Percentiles rank a stretch among this genome's conserved stretches.
phyloP scores from a whole-genome alignment of 225 moss, liverwort and hornwort genomes.

The Marchantia paleacea region DNA sequence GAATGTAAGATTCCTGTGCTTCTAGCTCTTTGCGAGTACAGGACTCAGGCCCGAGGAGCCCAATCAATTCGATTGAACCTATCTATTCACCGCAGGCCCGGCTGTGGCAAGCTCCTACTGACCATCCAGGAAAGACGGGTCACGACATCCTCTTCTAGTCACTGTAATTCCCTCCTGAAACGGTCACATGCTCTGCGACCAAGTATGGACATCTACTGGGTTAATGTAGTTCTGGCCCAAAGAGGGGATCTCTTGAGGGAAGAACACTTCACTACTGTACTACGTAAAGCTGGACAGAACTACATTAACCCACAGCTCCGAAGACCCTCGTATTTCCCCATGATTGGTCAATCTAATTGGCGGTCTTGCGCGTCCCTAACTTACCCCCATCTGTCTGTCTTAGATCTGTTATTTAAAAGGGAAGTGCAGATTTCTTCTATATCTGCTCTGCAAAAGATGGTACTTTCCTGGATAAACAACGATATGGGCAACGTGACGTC shows the following conservation, averaged over 20 bases:
- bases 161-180: not conserved
- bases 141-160: not conserved
- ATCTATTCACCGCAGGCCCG: not conserved
- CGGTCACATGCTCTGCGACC: not conserved
- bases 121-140: not conserved
- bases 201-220: constrained; percentile 7
- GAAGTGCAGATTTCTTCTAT: not conserved
- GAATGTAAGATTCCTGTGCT: constrained; percentile 12
- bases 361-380: not conserved
- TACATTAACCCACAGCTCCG: not conserved
- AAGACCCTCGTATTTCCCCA: not conserved
- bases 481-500: not conserved
- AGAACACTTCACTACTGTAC: no score
- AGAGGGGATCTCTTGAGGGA: not conserved
- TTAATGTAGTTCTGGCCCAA: constrained; percentile 3
- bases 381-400: not conserved
- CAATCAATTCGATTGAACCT: constrained; percentile 11
- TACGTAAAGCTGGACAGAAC: not conserved
- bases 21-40: not conserved
- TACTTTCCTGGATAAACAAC: not conserved
- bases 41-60: no score
- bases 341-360: not conserved
- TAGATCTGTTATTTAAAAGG: not conserved
- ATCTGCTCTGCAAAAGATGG: not conserved
- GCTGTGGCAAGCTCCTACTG: no score